Conservation (phyloP, 2,329 filamentous ascomycete genomes). For the Leptographium galeiforme region DNA sequence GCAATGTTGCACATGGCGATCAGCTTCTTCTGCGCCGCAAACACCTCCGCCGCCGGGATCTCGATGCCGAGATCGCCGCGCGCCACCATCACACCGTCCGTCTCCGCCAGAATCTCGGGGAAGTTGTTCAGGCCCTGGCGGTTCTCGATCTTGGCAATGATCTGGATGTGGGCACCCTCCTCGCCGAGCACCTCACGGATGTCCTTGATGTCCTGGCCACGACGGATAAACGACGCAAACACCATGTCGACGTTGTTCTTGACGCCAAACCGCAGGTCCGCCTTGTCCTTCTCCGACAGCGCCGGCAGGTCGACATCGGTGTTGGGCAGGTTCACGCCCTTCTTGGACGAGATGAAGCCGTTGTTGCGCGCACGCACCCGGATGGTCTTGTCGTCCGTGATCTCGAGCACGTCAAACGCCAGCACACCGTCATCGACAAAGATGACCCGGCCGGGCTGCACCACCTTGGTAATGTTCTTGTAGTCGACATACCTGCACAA, state of each 20-base stretch:
- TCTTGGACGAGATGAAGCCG: slow-evolving; percentile 95
- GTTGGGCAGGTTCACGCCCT: slow-evolving; percentile 98
- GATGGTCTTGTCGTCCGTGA: slow-evolving; percentile 81
- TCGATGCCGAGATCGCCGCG: slow-evolving; percentile 98
- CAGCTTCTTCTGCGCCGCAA: slow-evolving; percentile 99
- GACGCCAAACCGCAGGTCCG: slow-evolving; percentile 85
- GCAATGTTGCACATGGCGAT: slow-evolving; percentile 99
- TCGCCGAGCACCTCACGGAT: slow-evolving; percentile 86
- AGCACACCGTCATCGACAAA: slow-evolving; percentile 98
- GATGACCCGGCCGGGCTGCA: slow-evolving; percentile 76
- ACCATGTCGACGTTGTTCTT: slow-evolving; percentile 99
- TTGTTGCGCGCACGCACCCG: slow-evolving; percentile 86
- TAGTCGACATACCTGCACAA: slow-evolving; percentile 78
- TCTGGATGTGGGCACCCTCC: slow-evolving; percentile 92
- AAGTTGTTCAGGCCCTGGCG: slow-evolving; percentile 99
- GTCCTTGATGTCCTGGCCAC: slow-evolving; percentile 79
- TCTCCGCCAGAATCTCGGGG: slow-evolving; percentile 86
- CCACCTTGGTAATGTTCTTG: slow-evolving; percentile 99
- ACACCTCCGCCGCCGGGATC: slow-evolving; percentile 96
- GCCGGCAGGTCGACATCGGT: slow-evolving; percentile 97
- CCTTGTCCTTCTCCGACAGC: slow-evolving; percentile 95
- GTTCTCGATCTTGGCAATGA: slow-evolving; percentile 99
- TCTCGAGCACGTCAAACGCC: slow-evolving; percentile 82
- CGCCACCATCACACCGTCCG: slow-evolving; percentile 98
- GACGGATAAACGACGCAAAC: slow-evolving; percentile 96